Evolutionary conservation across 2,329 filamentous ascomycete species (phyloP).

Genomic region (Dactylonectria estremocensis): DNA sequence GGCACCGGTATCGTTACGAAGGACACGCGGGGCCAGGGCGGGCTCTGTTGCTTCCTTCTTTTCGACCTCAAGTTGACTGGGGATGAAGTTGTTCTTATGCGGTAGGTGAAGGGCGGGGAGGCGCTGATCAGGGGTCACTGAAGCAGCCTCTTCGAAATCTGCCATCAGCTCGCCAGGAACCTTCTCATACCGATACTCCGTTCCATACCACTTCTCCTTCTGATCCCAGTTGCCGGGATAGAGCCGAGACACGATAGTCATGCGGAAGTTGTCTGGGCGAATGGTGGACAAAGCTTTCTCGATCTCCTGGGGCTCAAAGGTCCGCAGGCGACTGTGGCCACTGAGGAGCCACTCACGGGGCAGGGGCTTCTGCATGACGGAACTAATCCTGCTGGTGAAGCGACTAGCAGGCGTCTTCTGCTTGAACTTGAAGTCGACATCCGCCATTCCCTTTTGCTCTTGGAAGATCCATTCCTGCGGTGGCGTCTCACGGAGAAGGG

Average conservation of each 20-base stretch:
- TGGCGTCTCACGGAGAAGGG: conserved; percentile 83
- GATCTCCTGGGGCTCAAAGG: conserved; percentile 86
- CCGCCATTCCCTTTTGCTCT: conserved; percentile 90
- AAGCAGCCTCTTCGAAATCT: conserved; percentile 76
- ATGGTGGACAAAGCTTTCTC: conserved; percentile 80
- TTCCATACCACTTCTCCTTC: conserved; percentile 98
- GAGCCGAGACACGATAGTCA: conserved; percentile 86
- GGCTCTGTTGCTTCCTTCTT: conserved; percentile 90
- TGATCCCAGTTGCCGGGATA: conserved; percentile 88
- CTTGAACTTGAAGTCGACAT: conserved; percentile 95
- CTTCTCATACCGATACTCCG: conserved; percentile 88
- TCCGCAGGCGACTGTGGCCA: conserved; percentile 80
- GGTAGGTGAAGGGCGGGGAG: conserved; percentile 85
- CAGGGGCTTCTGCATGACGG: conserved; percentile 91
- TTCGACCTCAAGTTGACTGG: conserved; percentile 92
- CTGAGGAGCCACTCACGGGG: conserved; percentile 92
- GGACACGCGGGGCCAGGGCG: conserved; percentile 80
- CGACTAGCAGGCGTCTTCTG: conserved; percentile 92
- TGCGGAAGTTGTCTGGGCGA: conserved; percentile 89
- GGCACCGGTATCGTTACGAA: conserved; percentile 85
- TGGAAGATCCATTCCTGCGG: conserved; percentile 95
- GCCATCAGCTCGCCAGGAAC: conserved; percentile 83
- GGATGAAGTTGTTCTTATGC: conserved; percentile 96
- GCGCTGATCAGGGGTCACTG: conserved; percentile 70
- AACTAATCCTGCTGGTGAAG: conserved; percentile 88